These are phyloP conservation scores for Aspergillus sergii DNA, from an alignment of 2,329 filamentous ascomycete species.

Conservation along the genomic window DNA sequence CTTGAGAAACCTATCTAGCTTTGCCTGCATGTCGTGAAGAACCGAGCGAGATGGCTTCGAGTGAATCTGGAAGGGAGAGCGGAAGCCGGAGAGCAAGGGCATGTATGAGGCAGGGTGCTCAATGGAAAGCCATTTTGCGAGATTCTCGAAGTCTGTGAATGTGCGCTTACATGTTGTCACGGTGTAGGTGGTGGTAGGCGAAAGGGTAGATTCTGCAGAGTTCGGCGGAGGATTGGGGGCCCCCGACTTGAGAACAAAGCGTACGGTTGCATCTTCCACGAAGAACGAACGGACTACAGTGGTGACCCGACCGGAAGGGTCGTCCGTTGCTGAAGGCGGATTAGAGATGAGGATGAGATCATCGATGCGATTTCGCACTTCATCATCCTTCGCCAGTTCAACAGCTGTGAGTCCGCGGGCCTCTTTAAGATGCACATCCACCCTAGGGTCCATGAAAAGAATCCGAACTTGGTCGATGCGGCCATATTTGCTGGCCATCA, in stretches of 20 bases:
- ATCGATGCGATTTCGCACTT: conserved; percentile 94
- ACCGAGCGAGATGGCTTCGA: conserved; percentile 87
- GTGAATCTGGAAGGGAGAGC: conserved; percentile 89
- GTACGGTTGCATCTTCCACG: conserved; percentile 91
- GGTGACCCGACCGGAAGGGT: conserved; percentile 78
- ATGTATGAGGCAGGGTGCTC: conserved; percentile 97
- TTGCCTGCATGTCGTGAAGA: conserved; percentile 82
- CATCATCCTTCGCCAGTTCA: conserved; percentile 95
- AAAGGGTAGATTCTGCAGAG: conserved; percentile 38
- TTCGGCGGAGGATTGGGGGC: conserved; percentile 61
- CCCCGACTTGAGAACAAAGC: conserved; percentile 91
- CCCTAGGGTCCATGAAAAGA: conserved; percentile 82
- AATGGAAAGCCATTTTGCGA: conserved; percentile 77
- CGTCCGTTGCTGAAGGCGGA: conserved; percentile 53
- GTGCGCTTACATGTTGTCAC: conserved; percentile 93
- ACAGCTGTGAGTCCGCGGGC: conserved; percentile 87
- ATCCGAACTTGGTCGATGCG: conserved; percentile 89
- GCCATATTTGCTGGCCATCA: conserved; percentile 98
- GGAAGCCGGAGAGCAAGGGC: conserved; percentile 73
- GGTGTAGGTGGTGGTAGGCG: conserved; percentile 75
- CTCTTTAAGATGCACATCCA: conserved; percentile 83
- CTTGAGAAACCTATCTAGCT: conserved; percentile 84
- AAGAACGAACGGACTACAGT: conserved; percentile 95
- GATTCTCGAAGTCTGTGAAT: conserved; percentile 85
- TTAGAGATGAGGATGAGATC: conserved; percentile 84